These are phyloP conservation scores for Olyra latifolia DNA, from an alignment of 176 grass and related monocot genomes.

Conservation along the genomic window DNA sequence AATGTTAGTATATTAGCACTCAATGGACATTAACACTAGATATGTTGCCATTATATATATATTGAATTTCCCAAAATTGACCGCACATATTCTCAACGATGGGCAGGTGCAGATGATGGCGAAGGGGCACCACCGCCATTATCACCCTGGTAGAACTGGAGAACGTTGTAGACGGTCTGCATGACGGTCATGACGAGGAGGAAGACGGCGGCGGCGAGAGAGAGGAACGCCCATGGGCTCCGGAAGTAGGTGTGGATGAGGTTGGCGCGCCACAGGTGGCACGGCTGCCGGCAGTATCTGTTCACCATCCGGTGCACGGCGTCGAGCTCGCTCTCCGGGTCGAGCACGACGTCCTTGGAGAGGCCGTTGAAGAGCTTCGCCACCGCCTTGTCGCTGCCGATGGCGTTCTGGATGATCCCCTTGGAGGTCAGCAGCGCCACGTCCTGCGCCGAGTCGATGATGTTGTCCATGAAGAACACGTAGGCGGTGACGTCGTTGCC, in stretches of 20 bases:
- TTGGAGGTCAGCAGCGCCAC: constrained; percentile 44
- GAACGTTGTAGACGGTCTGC: constrained; percentile 35
- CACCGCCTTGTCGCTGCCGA: constrained; percentile 35
- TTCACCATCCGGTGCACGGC: neutral
- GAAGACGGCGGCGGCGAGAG: constrained; percentile 24
- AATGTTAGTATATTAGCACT: no score
- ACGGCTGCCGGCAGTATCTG: constrained; percentile 7
- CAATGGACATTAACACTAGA: no score
- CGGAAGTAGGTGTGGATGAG: constrained; percentile 33
- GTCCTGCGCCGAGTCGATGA: constrained; percentile 47
- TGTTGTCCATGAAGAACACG: constrained; percentile 69
- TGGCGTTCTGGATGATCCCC: constrained; percentile 17
- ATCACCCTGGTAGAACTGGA: neutral
- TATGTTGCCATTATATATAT: no score
- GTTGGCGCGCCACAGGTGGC: constrained; percentile 26
- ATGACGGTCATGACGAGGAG: constrained; percentile 23
- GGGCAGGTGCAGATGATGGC: no score
- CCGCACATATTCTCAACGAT: no score
- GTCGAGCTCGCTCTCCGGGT: neutral
- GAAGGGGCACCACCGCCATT: neutral
- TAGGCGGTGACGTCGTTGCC: constrained; percentile 54
- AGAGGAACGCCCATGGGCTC: constrained; percentile 31
- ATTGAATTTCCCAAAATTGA: no score
- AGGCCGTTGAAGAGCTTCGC: constrained; percentile 31
- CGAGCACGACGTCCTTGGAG: constrained; percentile 2